Conservation (phyloP, 2,329 filamentous ascomycete species). For the Albophoma yamanashiensis region DNA sequence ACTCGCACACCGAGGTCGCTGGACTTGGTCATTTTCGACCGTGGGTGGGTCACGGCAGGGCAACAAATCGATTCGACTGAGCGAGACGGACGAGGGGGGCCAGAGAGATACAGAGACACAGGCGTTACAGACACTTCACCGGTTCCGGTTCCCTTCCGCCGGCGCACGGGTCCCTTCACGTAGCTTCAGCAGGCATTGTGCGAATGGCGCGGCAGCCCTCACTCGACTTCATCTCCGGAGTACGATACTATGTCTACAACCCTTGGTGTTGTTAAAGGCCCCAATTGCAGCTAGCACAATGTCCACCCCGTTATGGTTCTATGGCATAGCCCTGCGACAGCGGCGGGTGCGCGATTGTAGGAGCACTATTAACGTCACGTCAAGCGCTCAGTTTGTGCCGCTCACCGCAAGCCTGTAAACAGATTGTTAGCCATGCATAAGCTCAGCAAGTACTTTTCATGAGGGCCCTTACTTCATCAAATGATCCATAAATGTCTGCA, state of each 20-base stretch:
- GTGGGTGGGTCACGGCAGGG: not conserved
- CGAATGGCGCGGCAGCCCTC: not conserved
- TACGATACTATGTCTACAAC: not conserved
- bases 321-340: not conserved
- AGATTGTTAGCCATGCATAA: conserved; percentile 6
- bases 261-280: not conserved
- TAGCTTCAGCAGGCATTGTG: not conserved
- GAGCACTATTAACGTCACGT: not conserved
- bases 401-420: conserved; percentile 45
- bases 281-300: not conserved
- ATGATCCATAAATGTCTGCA: conserved; percentile 99
- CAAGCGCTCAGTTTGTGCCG: conserved; percentile 43
- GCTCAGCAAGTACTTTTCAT: not conserved
- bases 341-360: not conserved
- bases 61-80: not conserved
- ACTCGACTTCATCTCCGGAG: not conserved
- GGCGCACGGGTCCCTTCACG: not conserved
- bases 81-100: not conserved
- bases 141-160: not conserved
- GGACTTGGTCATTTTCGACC: not conserved
- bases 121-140: not conserved
- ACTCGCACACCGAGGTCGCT: not conserved
- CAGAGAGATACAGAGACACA: not conserved
- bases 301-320: not conserved
- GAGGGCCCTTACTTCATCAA: conserved; percentile 75